Base-by-base conservation (phyloP, 1,284 basidiomycete species). In the Puccinia hordei region DNA sequence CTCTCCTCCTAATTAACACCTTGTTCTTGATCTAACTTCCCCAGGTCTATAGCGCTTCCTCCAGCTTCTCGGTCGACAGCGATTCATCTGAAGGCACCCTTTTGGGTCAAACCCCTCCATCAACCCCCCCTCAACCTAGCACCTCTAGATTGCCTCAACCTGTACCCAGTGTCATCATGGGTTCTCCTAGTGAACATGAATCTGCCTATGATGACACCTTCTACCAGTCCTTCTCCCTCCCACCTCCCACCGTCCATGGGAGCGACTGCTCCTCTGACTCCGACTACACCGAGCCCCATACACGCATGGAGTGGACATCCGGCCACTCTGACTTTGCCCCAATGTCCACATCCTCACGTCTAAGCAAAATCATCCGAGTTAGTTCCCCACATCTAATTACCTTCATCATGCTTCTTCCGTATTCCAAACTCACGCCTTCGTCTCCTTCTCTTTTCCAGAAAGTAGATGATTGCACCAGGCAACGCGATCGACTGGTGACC, bases 151-250 rank as follows among this genome's bases (percentile, higher is more conserved):
- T 53, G 24, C 22, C 46, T 35, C 41, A 24, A 13, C 13, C 75
- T n/a, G 30, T 41, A 9, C 75, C 41, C 5, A 66, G 46, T n/a
- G 61, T 66, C 17, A 17, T 53, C 19, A 77, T 77, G 75, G 75
- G 10, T 35, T 53, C 59, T 27, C 75, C 75, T 10, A 66, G 61
- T 22, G 75, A 78, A 35, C 75, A 78, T 24, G 75, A 78, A 33
- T 78, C 75, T 30, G 75, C 75, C 15, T 78, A 78, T 35, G 75
- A 78, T 57, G 75, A 78, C 13, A 51, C 44, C 10, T 78, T 78
- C 33, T 57, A 69, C 55, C 49, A 66, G 41, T 53, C 44, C n/a
- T 57, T 78, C 24, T 22, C 35, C 9, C 75, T 24, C 5, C 49
- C 75, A 0, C 27, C 75, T 5, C 41, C 49, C n/a, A 66, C 75